These are phyloP conservation scores for Nepenthes alata DNA, from an alignment of 179 eudicot genomes.

Conservation along the genomic window DNA sequence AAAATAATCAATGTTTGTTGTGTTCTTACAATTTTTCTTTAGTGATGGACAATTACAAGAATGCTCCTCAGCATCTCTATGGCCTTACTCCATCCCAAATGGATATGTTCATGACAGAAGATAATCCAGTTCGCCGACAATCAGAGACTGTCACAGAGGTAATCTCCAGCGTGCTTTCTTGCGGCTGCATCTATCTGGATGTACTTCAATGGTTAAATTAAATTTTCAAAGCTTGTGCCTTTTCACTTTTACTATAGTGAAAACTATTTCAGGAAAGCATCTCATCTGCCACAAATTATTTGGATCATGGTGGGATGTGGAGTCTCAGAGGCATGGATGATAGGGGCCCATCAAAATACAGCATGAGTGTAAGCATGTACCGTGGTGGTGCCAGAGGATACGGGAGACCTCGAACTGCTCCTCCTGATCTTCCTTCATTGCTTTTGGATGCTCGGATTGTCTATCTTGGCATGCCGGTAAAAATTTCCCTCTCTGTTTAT, in stretches of 20 bases:
- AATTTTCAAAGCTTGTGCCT: not conserved
- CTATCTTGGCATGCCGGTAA: slow-evolving; percentile 86
- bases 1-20: not conserved
- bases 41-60: slow-evolving; percentile 76
- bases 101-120: slow-evolving; percentile 85
- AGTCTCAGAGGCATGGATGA: slow-evolving; percentile 41
- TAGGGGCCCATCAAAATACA: slow-evolving; percentile 52
- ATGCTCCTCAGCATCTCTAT: slow-evolving; percentile 56
- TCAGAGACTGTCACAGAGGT: slow-evolving; percentile 75
- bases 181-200: not conserved
- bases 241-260: too few species aligned
- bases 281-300: slow-evolving; percentile 49
- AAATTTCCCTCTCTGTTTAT: not conserved
- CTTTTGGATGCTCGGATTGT: slow-evolving; percentile 67
- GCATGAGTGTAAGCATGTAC: slow-evolving; percentile 68
- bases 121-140: slow-evolving; percentile 56
- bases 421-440: slow-evolving; percentile 83
- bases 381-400: slow-evolving; percentile 54
- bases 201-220: not conserved
- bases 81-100: slow-evolving; percentile 72
- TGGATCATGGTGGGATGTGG: slow-evolving; percentile 60
- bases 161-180: slow-evolving; percentile 1
- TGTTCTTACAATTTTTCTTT: slow-evolving; percentile 7
- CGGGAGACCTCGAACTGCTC: slow-evolving; percentile 69
- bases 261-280: slow-evolving; percentile 47